Evolutionary conservation across 2,329 filamentous ascomycete species (phyloP).

Genomic region (Colletotrichum costaricense): DNA sequence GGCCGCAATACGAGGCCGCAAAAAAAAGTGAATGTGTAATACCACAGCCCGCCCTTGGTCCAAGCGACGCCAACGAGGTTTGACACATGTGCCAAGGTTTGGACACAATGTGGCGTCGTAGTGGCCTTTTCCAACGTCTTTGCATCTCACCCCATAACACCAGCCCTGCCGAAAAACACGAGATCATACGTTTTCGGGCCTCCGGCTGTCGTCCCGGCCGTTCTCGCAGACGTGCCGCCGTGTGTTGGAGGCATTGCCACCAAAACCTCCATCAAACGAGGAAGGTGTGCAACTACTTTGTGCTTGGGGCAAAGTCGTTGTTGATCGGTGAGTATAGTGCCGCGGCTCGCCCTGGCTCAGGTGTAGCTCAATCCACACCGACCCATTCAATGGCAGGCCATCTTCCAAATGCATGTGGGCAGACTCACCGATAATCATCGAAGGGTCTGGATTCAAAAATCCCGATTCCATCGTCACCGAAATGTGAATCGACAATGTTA

Average conservation of each 20-base stretch:
- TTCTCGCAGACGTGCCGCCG: background rate
- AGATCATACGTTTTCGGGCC: background rate
- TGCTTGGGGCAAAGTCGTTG: background rate
- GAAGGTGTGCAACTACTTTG: background rate
- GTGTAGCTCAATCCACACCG: background rate
- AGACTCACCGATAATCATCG: constrained; percentile 14
- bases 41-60: background rate
- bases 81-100: constrained; percentile 6
- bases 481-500: background rate
- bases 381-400: background rate
- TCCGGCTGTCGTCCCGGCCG: background rate
- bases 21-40: background rate
- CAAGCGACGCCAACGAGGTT: constrained; percentile 5
- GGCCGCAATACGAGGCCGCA: background rate
- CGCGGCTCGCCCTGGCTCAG: background rate
- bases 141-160: background rate
- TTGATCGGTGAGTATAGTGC: background rate
- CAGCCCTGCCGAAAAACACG: background rate
- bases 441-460: constrained; percentile 7
- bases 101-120: background rate
- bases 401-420: background rate
- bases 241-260: background rate
- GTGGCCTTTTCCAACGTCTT: background rate
- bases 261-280: background rate
- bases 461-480: background rate